Evolutionary conservation across 2,329 filamentous ascomycete species (phyloP), one percentile per base, ranked within the genome.

Genomic region (Dactylonectria macrodidyma): DNA sequence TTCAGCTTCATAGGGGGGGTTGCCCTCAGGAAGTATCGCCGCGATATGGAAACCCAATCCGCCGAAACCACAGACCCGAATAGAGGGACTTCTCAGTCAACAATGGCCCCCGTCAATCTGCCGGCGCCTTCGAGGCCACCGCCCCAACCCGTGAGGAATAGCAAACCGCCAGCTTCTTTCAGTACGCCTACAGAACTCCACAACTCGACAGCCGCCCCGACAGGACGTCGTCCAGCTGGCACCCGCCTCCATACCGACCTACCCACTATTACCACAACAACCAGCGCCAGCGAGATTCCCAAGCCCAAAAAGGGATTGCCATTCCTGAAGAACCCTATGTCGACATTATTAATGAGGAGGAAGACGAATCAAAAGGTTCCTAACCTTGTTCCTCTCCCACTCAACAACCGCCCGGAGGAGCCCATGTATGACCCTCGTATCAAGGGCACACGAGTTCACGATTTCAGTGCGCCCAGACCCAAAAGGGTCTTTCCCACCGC

Each of bases 381-480:
- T 1, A 86, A 87, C 51, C 65, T 85, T 3, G 75, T 76, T 1
- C 81, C 84, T 1, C 73, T 85, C 24, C 82, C 85, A 0, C 72
- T 85, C 33, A 72, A 81, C 52, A 79, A 81, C 24, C 76, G 78
- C 8, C 72, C 78, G 0, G 83, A 84, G 14, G 85, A 86, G 71
- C 83, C 84, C 5, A 78, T 80, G 22, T 90, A 91, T 72, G 90
- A 92, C 72, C 90, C 90, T 19, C 85, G 89, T 10, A 92, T 92
- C 70, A 86, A 85, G 74, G 91, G 88, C 56, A 92, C 88, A 8
- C 84, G 85, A 54, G 86, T 91, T 57, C 91, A 92, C 76, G 90
- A 90, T 77, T 92, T 91, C 73, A 91, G 89, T 74, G 89, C 88
- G 0, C 90, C 89, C 1, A 82, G 89, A 57, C 84, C 84, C 26